These are phyloP conservation scores for Aphanomyces astaci DNA, from an alignment of 352 stramenopile genomes.

Conservation along the genomic window DNA sequence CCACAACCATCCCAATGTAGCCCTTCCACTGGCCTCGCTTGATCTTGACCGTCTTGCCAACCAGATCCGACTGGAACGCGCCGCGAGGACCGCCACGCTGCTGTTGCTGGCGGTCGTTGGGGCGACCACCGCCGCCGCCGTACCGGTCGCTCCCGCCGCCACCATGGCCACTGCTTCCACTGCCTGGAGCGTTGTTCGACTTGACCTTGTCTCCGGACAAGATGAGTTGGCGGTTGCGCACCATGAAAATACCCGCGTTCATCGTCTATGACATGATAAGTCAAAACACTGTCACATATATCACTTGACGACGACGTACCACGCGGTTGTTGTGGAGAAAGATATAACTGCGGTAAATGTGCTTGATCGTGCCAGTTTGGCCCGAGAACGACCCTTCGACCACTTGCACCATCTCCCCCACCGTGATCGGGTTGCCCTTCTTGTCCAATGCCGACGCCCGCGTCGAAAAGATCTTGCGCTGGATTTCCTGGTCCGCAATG, in stretches of 20 bases:
- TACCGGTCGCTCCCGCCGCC: constrained; percentile 18
- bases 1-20: constrained; percentile 88
- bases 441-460: constrained; percentile 80
- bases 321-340: constrained; percentile 89
- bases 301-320: too few relatives aligned
- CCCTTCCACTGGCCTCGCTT: constrained; percentile 88
- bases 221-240: constrained; percentile 70
- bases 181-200: not conserved
- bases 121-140: constrained; percentile 36
- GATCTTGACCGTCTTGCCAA: constrained; percentile 87
- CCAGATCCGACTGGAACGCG: constrained; percentile 49
- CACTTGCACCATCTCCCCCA: constrained; percentile 86
- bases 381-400: constrained; percentile 73
- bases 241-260: constrained; percentile 84
- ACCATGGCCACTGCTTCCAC: not conserved
- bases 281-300: not conserved
- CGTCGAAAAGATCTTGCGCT: constrained; percentile 80
- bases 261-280: constrained; percentile 32
- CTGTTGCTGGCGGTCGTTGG: constrained; percentile 30
- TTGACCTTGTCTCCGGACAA: constrained; percentile 71
- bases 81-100: constrained; percentile 29
- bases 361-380: constrained; percentile 85
- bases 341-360: constrained; percentile 85
- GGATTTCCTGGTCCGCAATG: constrained; percentile 85
- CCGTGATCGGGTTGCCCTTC: constrained; percentile 84